A percentile compares a stretch with the other conserved stretches of the same genome.
phyloP scores from a whole-genome alignment of 495 filamentous ascomycete species.

The Aspergillus steynii region DNA sequence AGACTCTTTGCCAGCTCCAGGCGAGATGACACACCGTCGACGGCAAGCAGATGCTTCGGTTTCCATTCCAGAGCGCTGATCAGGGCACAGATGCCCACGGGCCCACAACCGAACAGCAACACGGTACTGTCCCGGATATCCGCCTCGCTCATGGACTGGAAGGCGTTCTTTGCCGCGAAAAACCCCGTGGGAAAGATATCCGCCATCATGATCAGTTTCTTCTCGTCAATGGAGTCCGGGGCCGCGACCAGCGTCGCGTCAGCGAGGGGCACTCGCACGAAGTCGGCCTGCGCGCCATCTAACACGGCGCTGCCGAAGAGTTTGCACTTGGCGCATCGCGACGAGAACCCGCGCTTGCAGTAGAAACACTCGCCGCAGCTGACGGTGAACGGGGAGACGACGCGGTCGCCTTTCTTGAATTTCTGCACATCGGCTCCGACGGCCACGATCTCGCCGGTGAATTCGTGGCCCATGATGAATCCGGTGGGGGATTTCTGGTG shows the following conservation, averaged over 20 bases:
- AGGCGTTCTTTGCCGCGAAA: conserved; percentile 77
- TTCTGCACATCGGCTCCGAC: conserved; percentile 60
- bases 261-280: conserved; percentile 77
- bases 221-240: conserved; percentile 68
- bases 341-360: conserved; percentile 51
- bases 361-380: conserved; percentile 78
- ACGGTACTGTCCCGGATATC: conserved; percentile 63
- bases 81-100: conserved; percentile 80
- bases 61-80: conserved; percentile 71
- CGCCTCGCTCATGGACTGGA: conserved; percentile 55
- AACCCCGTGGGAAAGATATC: conserved; percentile 73
- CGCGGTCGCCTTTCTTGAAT: conserved; percentile 66
- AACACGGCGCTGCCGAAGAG: conserved; percentile 70
- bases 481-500: conserved; percentile 59
- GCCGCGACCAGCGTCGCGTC: conserved; percentile 73
- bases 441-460: conserved; percentile 67
- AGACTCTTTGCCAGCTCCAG: conserved; percentile 68
- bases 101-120: conserved; percentile 82
- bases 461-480: conserved; percentile 65
- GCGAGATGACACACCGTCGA: conserved; percentile 74
- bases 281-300: conserved; percentile 88
- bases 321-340: conserved; percentile 61
- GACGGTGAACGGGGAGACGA: conserved; percentile 75
- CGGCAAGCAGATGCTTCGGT: conserved; percentile 74
- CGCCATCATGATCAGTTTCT: conserved; percentile 65